A percentile compares a stretch with the other conserved stretches of the same genome.
Evolutionary conservation across 2,329 filamentous ascomycete genomes (phyloP).

Genomic region (Cladosporium austrohemisphaericum): DNA sequence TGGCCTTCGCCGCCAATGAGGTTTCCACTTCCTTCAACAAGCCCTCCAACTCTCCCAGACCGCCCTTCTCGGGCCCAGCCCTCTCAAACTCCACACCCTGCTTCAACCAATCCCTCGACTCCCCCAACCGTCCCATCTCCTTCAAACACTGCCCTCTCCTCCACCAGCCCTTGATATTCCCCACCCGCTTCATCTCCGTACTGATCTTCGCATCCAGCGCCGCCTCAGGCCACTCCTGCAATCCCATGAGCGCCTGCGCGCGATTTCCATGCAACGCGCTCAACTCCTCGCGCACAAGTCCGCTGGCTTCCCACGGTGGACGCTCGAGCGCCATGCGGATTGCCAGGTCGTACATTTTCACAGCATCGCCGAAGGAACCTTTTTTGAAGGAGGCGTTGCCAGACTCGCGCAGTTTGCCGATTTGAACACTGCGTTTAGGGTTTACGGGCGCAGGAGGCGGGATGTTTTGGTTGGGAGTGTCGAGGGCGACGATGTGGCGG

Average conservation of each 20-base stretch:
- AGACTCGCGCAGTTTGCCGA: constrained; percentile 84
- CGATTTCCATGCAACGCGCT: constrained; percentile 77
- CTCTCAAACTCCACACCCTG: constrained; percentile 64
- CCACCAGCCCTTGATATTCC: constrained; percentile 95
- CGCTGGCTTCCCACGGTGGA: constrained; percentile 82
- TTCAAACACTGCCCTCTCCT: constrained; percentile 75
- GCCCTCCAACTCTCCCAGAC: constrained; percentile 30
- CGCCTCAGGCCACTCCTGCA: constrained; percentile 78
- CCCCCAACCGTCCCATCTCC: constrained; percentile 85
- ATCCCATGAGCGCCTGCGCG: constrained; percentile 83
- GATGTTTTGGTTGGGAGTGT: constrained; percentile 55
- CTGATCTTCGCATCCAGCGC: constrained; percentile 83
- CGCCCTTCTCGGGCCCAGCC: constrained; percentile 30
- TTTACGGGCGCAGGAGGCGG: constrained; percentile 88
- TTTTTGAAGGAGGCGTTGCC: constrained; percentile 83
- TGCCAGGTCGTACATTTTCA: constrained; percentile 78
- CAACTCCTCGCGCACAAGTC: constrained; percentile 80
- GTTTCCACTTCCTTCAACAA: constrained; percentile 25
- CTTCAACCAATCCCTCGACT: constrained; percentile 75
- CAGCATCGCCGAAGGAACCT: constrained; percentile 67
- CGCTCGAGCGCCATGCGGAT: constrained; percentile 82
- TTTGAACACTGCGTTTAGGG: constrained; percentile 82
- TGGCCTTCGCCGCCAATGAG: neutral
- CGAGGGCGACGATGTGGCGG: constrained; percentile 63
- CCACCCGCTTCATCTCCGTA: constrained; percentile 79